These are phyloP conservation scores for Chrysoporthe puriensis DNA, from an alignment of 2,329 filamentous ascomycete genomes.

Conservation along the genomic window DNA sequence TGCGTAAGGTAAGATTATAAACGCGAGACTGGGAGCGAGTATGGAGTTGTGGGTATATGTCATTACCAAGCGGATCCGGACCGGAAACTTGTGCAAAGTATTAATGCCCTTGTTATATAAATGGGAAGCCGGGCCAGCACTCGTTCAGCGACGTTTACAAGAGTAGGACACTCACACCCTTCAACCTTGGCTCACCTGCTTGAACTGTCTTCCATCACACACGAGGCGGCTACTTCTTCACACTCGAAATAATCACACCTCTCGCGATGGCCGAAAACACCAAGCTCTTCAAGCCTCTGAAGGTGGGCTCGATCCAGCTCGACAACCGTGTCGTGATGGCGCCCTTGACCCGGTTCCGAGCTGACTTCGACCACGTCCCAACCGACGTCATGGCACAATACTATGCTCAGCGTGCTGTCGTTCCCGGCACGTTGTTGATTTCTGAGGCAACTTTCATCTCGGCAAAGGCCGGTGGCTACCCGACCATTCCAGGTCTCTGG, in stretches of 20 bases:
- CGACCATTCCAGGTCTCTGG: slow-evolving; percentile 61
- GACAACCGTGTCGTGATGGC: slow-evolving; percentile 56
- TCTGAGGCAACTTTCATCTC: slow-evolving; percentile 61
- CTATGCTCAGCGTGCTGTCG: slow-evolving; percentile 37
- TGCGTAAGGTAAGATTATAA: not conserved
- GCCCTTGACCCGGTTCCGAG: slow-evolving; percentile 60
- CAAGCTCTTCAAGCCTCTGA: slow-evolving; percentile 48
- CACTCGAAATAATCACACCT: not conserved
- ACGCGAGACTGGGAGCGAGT: not conserved
- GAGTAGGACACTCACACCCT: not conserved
- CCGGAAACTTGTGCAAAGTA: not conserved
- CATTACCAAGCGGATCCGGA: not conserved
- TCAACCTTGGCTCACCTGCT: not conserved
- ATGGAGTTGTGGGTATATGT: not conserved
- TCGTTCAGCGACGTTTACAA: not conserved
- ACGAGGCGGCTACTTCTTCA: not conserved
- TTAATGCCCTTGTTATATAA: not conserved
- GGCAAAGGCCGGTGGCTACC: slow-evolving; percentile 48
- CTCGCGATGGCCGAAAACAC: slow-evolving; percentile 29
- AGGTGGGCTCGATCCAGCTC: slow-evolving; percentile 44
- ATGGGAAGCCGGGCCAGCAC: not conserved
- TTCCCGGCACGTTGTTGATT: slow-evolving; percentile 54
- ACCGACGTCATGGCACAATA: slow-evolving; percentile 32
- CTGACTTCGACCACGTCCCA: slow-evolving; percentile 43
- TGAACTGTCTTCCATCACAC: not conserved